Percentiles rank a stretch among this genome's conserved stretches.
These are phyloP conservation scores for Marchantia polymorpha DNA, from an alignment of 225 moss, liverwort and hornwort species.

Conservation along the genomic window DNA sequence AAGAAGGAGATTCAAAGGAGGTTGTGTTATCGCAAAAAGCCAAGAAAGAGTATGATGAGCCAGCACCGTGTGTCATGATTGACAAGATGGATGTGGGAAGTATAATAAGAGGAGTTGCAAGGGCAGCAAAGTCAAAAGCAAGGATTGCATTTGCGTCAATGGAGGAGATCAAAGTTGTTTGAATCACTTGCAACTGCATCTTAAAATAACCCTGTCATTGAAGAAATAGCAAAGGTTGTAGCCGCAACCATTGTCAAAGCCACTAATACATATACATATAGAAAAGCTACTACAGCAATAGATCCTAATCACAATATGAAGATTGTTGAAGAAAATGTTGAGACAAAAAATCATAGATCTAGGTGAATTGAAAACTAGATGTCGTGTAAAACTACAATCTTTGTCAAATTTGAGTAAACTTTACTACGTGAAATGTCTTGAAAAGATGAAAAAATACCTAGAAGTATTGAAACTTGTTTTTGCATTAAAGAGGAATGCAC, in stretches of 20 bases:
- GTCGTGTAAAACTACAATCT: conserved; percentile 62
- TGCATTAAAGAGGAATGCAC: conserved; percentile 90
- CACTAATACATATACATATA: conserved; percentile 51
- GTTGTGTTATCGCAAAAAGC: conserved; percentile 43
- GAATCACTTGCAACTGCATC: conserved; percentile 53
- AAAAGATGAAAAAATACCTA: conserved; percentile 96
- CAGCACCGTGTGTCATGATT: conserved; percentile 48
- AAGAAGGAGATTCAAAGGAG: conserved; percentile 21
- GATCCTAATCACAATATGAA: conserved; percentile 45
- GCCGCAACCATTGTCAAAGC: conserved; percentile 90
- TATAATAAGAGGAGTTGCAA: conserved; percentile 64
- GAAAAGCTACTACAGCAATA: neutral
- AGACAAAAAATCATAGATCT: conserved; percentile 60
- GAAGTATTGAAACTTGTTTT: conserved; percentile 96
- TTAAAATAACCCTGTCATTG: conserved; percentile 60
- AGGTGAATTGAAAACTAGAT: conserved; percentile 59
- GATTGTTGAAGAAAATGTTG: conserved; percentile 48
- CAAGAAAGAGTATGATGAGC: conserved; percentile 56
- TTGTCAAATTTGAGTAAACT: conserved; percentile 71
- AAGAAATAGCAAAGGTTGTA: conserved; percentile 87
- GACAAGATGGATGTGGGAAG: conserved; percentile 76
- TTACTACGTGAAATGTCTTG: conserved; percentile 90
- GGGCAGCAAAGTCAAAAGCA: conserved; percentile 93
- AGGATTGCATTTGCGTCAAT: conserved; percentile 78
- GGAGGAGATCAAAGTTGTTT: conserved; percentile 91